A percentile compares a stretch with the other conserved stretches of the same genome.
Conservation (phyloP, 1,284 basidiomycete species). For the Bondarzewia mesenterica region DNA sequence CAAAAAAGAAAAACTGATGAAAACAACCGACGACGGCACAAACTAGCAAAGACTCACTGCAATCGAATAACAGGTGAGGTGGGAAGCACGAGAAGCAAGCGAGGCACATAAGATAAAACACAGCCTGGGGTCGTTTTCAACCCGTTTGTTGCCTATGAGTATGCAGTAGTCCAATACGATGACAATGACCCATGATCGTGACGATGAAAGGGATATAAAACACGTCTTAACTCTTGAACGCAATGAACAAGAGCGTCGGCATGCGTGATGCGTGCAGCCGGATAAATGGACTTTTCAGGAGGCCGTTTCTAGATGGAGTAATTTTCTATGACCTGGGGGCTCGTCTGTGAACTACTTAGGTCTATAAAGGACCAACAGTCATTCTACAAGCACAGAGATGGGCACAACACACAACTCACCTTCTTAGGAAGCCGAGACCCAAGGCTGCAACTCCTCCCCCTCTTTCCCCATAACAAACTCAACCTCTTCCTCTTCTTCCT, state of each 20-base stretch:
- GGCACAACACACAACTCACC: not conserved
- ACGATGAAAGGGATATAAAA: not conserved
- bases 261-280: too few species aligned
- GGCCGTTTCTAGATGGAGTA: too few species aligned
- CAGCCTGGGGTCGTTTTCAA: not conserved
- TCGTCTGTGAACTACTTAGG: too few species aligned
- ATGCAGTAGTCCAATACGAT: not conserved
- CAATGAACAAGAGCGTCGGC: too few species aligned
- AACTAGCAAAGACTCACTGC: too few species aligned
- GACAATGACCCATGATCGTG: not conserved
- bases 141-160: not conserved
- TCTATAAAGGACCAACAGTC: too few species aligned
- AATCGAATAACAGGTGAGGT: too few species aligned
- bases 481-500: constrained; percentile 39
- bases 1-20: too few species aligned
- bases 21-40: too few species aligned
- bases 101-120: not conserved
- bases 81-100: not conserved
- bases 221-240: not conserved
- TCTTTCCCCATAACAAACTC: constrained; percentile 38
- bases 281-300: too few species aligned
- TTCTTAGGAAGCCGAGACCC: constrained; percentile 4
- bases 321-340: not conserved
- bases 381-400: too few species aligned
- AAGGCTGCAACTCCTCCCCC: constrained; percentile 8